These are phyloP conservation scores for Diversispora eburnea DNA, from an alignment of 192 early-diverging fungal species.

Conservation along the genomic window DNA sequence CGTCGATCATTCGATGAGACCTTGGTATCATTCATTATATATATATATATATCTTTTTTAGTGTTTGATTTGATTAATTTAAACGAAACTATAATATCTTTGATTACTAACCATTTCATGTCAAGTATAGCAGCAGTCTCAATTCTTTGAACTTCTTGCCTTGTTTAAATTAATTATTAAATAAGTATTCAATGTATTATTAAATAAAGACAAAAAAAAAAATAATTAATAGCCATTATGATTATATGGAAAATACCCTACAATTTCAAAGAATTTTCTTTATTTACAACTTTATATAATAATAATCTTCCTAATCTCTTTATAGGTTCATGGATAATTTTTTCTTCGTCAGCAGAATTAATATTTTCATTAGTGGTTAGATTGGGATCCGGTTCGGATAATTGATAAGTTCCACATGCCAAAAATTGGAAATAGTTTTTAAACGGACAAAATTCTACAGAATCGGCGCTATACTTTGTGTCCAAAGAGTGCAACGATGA, in stretches of 20 bases:
- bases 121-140: constrained; percentile 67
- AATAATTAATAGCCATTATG: background rate
- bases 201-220: background rate
- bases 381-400: constrained; percentile 42
- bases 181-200: background rate
- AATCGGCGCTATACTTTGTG: constrained; percentile 67
- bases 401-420: constrained; percentile 71
- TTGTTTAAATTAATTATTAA: constrained; percentile 3
- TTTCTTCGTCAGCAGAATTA: constrained; percentile 3
- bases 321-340: constrained; percentile 40
- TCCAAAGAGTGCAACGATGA: constrained; percentile 53
- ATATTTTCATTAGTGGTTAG: constrained; percentile 17
- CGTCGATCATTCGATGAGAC: constrained; percentile 51
- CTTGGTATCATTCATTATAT: constrained; percentile 29
- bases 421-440: constrained; percentile 42
- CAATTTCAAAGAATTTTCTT: constrained; percentile 38
- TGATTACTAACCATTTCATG: constrained; percentile 58
- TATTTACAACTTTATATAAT: constrained; percentile 47
- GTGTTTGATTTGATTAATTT: background rate
- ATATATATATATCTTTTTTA: background rate
- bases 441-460: constrained; percentile 68
- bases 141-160: constrained; percentile 48
- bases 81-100: background rate
- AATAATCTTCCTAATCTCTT: constrained; percentile 64
- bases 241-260: background rate